These are phyloP conservation scores for Aspergillus bridgeri DNA, from an alignment of 495 filamentous ascomycete genomes.

Conservation along the genomic window DNA sequence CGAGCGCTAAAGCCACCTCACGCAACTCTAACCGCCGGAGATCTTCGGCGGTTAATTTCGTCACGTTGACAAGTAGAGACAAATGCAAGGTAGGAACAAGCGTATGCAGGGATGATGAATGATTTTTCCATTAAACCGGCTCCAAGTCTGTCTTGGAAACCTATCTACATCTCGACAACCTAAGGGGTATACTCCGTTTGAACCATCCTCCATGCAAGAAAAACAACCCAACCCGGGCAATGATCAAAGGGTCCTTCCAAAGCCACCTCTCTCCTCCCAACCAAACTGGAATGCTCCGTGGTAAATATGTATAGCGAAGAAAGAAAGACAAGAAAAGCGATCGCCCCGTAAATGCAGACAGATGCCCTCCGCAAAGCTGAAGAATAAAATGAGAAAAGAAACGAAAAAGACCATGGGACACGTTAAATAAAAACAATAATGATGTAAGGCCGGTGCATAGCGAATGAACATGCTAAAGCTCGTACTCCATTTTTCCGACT, in stretches of 20 bases:
- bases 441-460: slow-evolving; percentile 12
- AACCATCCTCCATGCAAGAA: slow-evolving; percentile 37
- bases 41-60: not conserved
- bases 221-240: slow-evolving; percentile 26
- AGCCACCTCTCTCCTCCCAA: slow-evolving; percentile 20
- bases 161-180: slow-evolving; percentile 24
- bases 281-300: slow-evolving; percentile 23
- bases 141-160: not conserved
- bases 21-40: not conserved
- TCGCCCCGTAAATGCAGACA: slow-evolving; percentile 31
- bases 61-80: not conserved
- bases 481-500: slow-evolving; percentile 3
- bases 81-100: too few relatives aligned
- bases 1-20: slow-evolving; percentile 14
- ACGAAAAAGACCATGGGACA: slow-evolving; percentile 17
- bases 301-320: slow-evolving; percentile 22
- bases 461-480: slow-evolving; percentile 2
- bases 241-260: slow-evolving; percentile 8
- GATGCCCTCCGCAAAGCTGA: slow-evolving; percentile 13
- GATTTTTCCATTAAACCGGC: not conserved
- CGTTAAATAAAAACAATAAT: slow-evolving; percentile 9
- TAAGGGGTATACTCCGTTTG: slow-evolving; percentile 35
- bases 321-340: slow-evolving; percentile 18
- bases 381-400: not conserved
- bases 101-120: not conserved